Percentiles rank a stretch among this genome's conserved stretches.
Evolutionary conservation across 2,329 filamentous ascomycete genomes (phyloP).

Genomic region (Aspergillus arachidicola): DNA sequence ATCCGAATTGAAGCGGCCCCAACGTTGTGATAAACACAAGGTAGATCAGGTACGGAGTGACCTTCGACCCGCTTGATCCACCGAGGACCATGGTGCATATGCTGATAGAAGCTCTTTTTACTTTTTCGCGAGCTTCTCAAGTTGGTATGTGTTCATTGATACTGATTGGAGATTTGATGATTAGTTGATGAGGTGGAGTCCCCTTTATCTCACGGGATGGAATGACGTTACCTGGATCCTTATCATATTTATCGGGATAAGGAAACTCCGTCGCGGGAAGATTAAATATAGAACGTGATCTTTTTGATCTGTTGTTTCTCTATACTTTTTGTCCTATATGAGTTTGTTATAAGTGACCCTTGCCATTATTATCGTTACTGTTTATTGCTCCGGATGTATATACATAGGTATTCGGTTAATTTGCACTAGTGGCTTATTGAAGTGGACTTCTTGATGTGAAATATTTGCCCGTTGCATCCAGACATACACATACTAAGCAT

Average conservation of each 20-base stretch:
- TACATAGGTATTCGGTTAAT: background rate
- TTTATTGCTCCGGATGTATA: background rate
- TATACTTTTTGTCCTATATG: background rate
- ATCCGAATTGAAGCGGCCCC: constrained; percentile 91
- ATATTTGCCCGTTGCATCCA: too few species aligned
- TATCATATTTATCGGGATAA: background rate
- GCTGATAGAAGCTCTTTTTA: background rate
- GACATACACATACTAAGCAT: too few species aligned
- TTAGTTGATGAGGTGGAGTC: background rate
- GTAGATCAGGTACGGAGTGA: constrained; percentile 77
- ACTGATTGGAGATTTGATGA: background rate
- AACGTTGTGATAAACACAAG: constrained; percentile 76
- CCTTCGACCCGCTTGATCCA: constrained; percentile 28
- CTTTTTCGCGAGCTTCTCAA: background rate
- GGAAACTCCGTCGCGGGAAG: background rate
- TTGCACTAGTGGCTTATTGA: background rate
- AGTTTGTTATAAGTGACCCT: background rate
- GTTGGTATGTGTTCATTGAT: background rate
- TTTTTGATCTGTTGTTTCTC: background rate
- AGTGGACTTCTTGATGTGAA: background rate
- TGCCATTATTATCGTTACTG: background rate
- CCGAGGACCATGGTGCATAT: constrained; percentile 26
- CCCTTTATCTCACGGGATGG: background rate
- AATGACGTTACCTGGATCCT: background rate
- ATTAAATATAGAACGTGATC: background rate